Conservation (phyloP, 78 protist species). For the Dictyostelium capitatum region DNA sequence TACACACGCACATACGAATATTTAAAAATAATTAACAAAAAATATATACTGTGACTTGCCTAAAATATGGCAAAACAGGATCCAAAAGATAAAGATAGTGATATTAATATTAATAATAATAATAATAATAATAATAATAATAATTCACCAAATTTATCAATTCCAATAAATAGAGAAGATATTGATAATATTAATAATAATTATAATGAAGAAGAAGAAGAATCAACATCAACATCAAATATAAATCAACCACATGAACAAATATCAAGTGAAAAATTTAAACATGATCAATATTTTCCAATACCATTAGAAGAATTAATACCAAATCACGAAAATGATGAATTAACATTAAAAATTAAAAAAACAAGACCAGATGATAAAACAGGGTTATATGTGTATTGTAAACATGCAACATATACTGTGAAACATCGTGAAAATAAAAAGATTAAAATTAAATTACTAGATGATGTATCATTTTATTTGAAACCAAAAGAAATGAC, state of each 20-base stretch:
- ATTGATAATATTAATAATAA: conserved; percentile 14
- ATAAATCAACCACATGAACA: not conserved
- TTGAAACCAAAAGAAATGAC: conserved; percentile 80
- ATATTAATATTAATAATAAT: too few species aligned
- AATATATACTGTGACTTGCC: not conserved
- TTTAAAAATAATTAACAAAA: too few species aligned
- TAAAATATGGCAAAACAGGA: conserved; percentile 18
- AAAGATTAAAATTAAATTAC: conserved; percentile 7
- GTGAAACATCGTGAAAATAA: conserved; percentile 29
- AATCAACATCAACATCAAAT: not conserved
- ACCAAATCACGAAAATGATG: not conserved
- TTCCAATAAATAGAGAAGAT: conserved; percentile 3
- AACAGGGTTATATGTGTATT: conserved; percentile 57
- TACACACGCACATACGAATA: too few species aligned
- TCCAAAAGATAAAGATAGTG: not conserved
- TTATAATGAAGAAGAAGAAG: not conserved
- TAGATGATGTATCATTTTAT: conserved; percentile 53
- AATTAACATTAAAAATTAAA: not conserved
- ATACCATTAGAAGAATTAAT: conserved; percentile 27
- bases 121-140: too few species aligned
- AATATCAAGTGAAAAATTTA: not conserved
- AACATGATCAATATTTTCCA: conserved; percentile 45
- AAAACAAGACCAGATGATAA: not conserved
- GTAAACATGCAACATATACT: conserved; percentile 7
- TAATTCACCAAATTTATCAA: conserved; percentile 13